These are phyloP conservation scores for Arabidopsis arenosa DNA, from an alignment of 345 rosid genomes.

Conservation along the genomic window DNA sequence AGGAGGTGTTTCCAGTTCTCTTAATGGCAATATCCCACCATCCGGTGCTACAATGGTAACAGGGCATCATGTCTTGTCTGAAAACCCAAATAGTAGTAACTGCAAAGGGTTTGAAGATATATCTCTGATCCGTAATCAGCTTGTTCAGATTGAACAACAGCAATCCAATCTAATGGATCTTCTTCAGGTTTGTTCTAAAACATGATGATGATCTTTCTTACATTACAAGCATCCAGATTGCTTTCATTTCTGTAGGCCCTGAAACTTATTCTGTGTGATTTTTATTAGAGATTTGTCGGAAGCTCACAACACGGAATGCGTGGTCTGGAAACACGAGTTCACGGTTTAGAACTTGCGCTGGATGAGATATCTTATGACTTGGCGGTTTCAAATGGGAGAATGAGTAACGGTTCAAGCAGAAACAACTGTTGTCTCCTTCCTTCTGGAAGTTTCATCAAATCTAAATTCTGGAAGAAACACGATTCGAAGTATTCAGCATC, in stretches of 20 bases:
- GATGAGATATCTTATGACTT: constrained; percentile 95
- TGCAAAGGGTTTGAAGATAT: constrained; percentile 79
- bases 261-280: constrained; percentile 1
- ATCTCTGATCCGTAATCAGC: constrained; percentile 77
- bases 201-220: constrained; percentile 13
- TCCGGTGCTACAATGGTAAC: constrained; percentile 43
- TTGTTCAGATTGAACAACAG: constrained; percentile 91
- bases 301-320: constrained; percentile 85
- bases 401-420: constrained; percentile 56
- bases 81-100: constrained; percentile 59
- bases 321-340: constrained; percentile 84
- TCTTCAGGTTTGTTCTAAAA: constrained; percentile 71
- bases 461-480: constrained; percentile 81
- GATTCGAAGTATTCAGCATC: constrained; percentile 52
- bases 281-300: constrained; percentile 75
- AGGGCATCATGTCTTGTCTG: constrained; percentile 50
- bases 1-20: constrained; percentile 59
- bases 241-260: background rate
- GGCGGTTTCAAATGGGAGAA: constrained; percentile 77
- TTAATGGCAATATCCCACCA: constrained; percentile 64
- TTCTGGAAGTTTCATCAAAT: constrained; percentile 64
- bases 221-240: background rate
- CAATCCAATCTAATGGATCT: constrained; percentile 87
- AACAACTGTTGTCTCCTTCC: constrained; percentile 80
- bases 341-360: constrained; percentile 81